Conservation (phyloP, 106 monocot species). For the Acorus calamus region DNA sequence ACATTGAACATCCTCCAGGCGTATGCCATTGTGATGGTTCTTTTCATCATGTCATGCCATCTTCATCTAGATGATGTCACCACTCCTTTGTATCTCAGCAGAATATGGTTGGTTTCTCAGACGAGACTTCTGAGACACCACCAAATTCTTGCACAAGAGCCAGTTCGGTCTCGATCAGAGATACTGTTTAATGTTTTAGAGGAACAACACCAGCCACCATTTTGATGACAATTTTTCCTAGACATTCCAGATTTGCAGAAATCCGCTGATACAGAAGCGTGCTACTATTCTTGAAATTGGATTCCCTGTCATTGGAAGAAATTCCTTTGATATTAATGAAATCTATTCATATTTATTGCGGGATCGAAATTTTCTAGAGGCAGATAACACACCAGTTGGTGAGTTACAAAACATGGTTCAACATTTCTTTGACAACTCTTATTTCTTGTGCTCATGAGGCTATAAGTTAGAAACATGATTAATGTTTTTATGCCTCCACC, state of each 20-base stretch:
- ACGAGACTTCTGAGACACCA: constrained; percentile 9
- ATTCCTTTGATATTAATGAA: constrained; percentile 4
- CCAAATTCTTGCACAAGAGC: constrained; percentile 7
- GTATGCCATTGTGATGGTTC: neutral
- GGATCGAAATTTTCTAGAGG: constrained; percentile 56
- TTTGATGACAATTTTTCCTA: constrained; percentile 10
- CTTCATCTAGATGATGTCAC: constrained; percentile 17
- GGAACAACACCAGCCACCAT: constrained; percentile 17
- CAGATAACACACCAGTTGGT: constrained; percentile 34
- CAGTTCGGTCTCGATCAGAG: constrained; percentile 7
- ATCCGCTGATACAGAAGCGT: constrained; percentile 34
- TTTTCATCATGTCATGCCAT: constrained; percentile 9
- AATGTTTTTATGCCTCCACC: too few relatives aligned
- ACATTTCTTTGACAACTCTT: neutral
- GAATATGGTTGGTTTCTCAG: constrained; percentile 13
- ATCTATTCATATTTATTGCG: constrained; percentile 11
- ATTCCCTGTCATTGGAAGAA: too few relatives aligned
- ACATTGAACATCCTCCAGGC: constrained; percentile 28
- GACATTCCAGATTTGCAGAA: constrained; percentile 14
- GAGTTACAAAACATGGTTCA: constrained; percentile 1
- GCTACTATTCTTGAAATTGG: constrained; percentile 1
- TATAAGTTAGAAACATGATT: too few relatives aligned
- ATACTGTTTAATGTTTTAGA: constrained; percentile 19
- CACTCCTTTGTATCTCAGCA: constrained; percentile 10
- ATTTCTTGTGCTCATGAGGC: too few relatives aligned